A percentile compares a stretch with the other conserved stretches of the same genome.
Evolutionary conservation across 495 filamentous ascomycete species (phyloP).

Genomic region (Arthonia radiata): DNA sequence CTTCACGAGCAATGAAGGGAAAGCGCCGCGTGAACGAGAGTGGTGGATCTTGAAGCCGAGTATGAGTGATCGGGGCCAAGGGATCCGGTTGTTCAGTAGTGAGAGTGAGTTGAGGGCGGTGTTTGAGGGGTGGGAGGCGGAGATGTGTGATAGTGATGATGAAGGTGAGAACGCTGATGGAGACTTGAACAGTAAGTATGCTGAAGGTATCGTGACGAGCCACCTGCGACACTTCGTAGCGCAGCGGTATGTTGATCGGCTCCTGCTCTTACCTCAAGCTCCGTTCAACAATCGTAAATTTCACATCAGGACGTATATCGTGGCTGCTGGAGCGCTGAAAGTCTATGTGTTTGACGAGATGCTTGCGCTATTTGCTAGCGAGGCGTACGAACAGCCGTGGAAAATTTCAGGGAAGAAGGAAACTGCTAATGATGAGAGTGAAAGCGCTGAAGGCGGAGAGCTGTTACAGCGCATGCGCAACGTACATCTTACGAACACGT

Average conservation of each 20-base stretch:
- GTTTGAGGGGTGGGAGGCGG: constrained; percentile 66
- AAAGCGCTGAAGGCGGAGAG: constrained; percentile 10
- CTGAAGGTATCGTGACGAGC: constrained; percentile 48
- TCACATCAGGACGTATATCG: constrained; percentile 78
- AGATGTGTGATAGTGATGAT: constrained; percentile 24
- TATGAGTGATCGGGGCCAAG: constrained; percentile 91
- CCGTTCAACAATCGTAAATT: constrained; percentile 48
- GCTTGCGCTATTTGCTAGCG: constrained; percentile 73
- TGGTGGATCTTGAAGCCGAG: constrained; percentile 98
- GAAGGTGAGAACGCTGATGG: constrained; percentile 26
- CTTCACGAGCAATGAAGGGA: constrained; percentile 32
- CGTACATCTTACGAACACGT: constrained; percentile 80
- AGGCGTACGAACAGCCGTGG: constrained; percentile 29
- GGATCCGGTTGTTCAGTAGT: constrained; percentile 66
- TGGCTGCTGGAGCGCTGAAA: constrained; percentile 47
- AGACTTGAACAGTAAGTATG: constrained; percentile 9
- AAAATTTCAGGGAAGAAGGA: no score
- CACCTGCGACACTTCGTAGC: constrained; percentile 90
- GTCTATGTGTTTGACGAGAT: constrained; percentile 77
- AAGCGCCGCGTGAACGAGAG: constrained; percentile 27
- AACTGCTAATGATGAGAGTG: background rate
- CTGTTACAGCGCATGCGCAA: constrained; percentile 17
- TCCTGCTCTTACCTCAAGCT: constrained; percentile 41
- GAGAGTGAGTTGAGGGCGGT: constrained; percentile 57
- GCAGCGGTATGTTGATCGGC: constrained; percentile 85